phyloP scores from a whole-genome alignment of 164 flowering plant genomes.

The Sedum album region DNA sequence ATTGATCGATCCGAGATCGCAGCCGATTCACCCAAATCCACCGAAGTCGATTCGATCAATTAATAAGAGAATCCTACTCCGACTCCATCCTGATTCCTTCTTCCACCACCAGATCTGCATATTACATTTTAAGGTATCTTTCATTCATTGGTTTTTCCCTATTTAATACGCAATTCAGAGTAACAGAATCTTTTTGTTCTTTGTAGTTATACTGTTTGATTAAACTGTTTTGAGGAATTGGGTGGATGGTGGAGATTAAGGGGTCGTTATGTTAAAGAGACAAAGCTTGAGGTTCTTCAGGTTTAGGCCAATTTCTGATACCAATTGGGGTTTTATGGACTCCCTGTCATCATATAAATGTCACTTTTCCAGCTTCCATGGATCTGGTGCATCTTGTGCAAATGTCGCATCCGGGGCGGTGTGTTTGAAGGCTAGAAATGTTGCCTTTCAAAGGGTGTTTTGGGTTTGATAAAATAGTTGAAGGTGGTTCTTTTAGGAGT shows the following conservation, averaged over 20 bases:
- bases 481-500: constrained; percentile 14
- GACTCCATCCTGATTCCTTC: too few species aligned
- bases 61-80: too few species aligned
- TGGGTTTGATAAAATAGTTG: constrained; percentile 11
- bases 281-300: constrained; percentile 11
- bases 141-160: too few species aligned
- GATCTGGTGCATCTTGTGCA: neutral
- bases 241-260: constrained; percentile 5
- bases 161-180: too few species aligned
- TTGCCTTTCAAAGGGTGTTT: constrained; percentile 24
- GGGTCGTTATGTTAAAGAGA: constrained; percentile 26
- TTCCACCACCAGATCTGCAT: too few species aligned
- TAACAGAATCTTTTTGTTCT: too few species aligned
- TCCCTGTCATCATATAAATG: neutral
- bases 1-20: too few species aligned
- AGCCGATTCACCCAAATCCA: too few species aligned
- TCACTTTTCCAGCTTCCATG: constrained; percentile 10
- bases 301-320: constrained; percentile 11
- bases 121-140: too few species aligned
- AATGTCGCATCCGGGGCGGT: neutral
- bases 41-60: too few species aligned
- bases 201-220: neutral
- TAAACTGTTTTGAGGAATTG: neutral
- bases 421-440: constrained; percentile 9
- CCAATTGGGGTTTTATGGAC: constrained; percentile 19